Conservation (phyloP, 441 rosid species). For the Biscutella laevigata region DNA sequence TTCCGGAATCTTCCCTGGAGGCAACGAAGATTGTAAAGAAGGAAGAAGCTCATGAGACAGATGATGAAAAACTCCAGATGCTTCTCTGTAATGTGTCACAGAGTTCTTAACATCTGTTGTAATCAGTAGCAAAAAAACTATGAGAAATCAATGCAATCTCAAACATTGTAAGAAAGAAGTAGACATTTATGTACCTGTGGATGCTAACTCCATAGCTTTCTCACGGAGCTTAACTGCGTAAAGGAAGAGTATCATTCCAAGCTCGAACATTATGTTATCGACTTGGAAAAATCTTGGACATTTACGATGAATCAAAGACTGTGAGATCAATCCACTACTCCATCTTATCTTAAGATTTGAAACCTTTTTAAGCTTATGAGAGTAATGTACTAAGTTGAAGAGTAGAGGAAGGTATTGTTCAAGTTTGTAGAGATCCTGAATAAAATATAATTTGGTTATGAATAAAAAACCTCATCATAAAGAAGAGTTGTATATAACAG, state of each 20-base stretch:
- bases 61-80: conserved; percentile 63
- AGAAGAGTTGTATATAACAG: neutral
- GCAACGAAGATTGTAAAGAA: conserved; percentile 28
- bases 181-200: conserved; percentile 40
- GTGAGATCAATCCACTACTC: conserved; percentile 49
- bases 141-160: neutral
- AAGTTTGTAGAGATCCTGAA: conserved; percentile 58
- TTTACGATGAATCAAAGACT: conserved; percentile 41
- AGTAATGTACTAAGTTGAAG: conserved; percentile 49
- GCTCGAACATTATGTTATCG: conserved; percentile 53
- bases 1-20: conserved; percentile 50
- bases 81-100: conserved; percentile 56
- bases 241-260: conserved; percentile 50
- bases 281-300: conserved; percentile 54
- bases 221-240: conserved; percentile 53
- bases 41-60: conserved; percentile 51
- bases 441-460: too few species aligned
- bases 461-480: neutral
- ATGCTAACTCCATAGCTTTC: conserved; percentile 53
- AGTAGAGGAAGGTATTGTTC: conserved; percentile 55
- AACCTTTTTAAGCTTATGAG: conserved; percentile 31
- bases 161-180: neutral
- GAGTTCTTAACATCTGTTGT: conserved; percentile 45
- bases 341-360: conserved; percentile 61
- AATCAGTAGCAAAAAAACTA: neutral